A percentile compares a stretch with the other conserved stretches of the same genome.
Conservation (phyloP, 1,284 basidiomycete species). For the Pisolithus thermaeus region DNA sequence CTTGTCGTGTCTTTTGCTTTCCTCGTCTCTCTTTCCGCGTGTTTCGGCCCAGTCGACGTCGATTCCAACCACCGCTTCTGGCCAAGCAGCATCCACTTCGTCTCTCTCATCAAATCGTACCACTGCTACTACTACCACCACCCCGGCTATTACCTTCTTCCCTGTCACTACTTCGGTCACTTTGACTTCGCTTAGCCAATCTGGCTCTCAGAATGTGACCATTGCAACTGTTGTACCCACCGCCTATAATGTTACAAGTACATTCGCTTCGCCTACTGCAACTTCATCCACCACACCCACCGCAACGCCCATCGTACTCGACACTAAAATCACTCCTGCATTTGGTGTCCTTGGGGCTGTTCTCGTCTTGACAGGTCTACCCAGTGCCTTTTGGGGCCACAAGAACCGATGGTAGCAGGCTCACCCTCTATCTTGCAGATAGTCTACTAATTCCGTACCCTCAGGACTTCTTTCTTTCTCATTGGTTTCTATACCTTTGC, state of each 20-base stretch:
- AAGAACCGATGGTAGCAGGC: slow-evolving; percentile 79
- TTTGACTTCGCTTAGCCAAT: slow-evolving; percentile 41
- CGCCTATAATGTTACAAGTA: slow-evolving; percentile 54
- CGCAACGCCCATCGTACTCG: slow-evolving; percentile 52
- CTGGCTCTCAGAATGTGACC: slow-evolving; percentile 41
- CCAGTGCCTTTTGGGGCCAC: slow-evolving; percentile 86
- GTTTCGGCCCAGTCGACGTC: slow-evolving; percentile 24
- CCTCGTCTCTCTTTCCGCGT: slow-evolving; percentile 15
- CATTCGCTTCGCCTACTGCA: slow-evolving; percentile 34
- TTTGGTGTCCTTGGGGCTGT: slow-evolving; percentile 87
- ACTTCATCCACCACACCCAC: slow-evolving; percentile 39
- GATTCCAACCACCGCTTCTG: slow-evolving; percentile 5
- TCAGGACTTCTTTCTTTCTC: slow-evolving; percentile 88
- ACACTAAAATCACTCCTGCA: slow-evolving; percentile 78
- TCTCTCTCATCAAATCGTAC: not conserved
- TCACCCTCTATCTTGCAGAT: slow-evolving; percentile 7
- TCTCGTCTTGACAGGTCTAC: slow-evolving; percentile 85
- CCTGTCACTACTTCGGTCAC: slow-evolving; percentile 45
- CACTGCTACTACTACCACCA: slow-evolving; percentile 9
- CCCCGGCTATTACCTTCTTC: slow-evolving; percentile 38
- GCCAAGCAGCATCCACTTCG: slow-evolving; percentile 5
- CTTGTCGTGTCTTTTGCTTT: slow-evolving; percentile 18
- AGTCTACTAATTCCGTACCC: slow-evolving; percentile 11
- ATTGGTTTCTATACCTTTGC: slow-evolving; percentile 87
- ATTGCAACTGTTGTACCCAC: slow-evolving; percentile 51